Base-by-base conservation (phyloP, 805 yeast genomes). In the Suhomyces vadensis region DNA sequence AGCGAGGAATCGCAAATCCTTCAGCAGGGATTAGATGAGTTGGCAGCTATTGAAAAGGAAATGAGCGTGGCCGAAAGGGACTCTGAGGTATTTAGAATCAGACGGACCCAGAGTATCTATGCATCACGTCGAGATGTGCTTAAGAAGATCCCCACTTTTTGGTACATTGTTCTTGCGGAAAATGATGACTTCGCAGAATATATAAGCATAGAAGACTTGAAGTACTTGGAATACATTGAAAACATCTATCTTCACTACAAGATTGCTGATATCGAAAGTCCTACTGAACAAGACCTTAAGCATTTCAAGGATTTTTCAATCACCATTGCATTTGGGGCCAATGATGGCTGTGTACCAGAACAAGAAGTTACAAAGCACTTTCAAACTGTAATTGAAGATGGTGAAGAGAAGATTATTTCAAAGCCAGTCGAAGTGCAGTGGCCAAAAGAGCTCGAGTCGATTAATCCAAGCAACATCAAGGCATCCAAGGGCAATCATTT, bases 121-220 rank as follows among this genome's bases (percentile, higher is more conserved):
- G 69, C 59, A 5, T 64, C 75, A 45, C 72, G 97, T 53, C 73
- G 87, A 19, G 68, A 55, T 5, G 64, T 76, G n/a, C 69, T 83
- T 11, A 44, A 54, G 4, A 60, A 71, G 3, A 77, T 90, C 35
- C 89, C 91, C 1, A 78, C 79, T 50, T 90, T 92, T 63, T 92
- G 98, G 98, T 84, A 86, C 55, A 78, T 85, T 42, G 96, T 87
- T 0, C 65, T 92, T 8, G 89, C 91, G 2, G 88, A 87, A 57
- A 85, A 85, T 55, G 85, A 86, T 41, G 96, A 87, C 51, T 86
- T 92, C 58, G 84, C 87, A 11, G 96, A 90, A 50, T 88, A 79
- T 60, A 70, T 91, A 14, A 75, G 81, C 23, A 80, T 84, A 1
- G 87, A 85, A 29, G 97, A 91, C 63, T 80, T 83, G 66, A 83